Conservation (phyloP, 768 basidiomycete genomes). For the Nidula microcarpa region DNA sequence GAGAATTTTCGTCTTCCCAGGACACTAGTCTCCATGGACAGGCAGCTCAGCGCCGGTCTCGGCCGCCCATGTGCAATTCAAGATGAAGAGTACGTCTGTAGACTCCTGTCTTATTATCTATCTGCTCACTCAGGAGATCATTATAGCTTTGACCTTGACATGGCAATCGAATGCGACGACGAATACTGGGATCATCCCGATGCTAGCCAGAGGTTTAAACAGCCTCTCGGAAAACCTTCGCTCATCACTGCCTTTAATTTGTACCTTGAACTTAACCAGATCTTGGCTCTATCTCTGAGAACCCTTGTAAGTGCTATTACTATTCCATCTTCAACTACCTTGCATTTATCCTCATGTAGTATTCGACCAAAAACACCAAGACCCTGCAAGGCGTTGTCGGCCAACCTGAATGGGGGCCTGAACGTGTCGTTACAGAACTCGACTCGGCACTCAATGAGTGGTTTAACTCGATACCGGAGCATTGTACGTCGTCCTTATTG, state of each 20-base stretch:
- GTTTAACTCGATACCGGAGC: conserved; percentile 63
- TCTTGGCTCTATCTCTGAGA: conserved; percentile 59
- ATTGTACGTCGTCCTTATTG: conserved; percentile 31
- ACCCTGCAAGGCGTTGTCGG: conserved; percentile 60
- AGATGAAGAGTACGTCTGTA: conserved; percentile 63
- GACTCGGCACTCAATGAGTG: conserved; percentile 73
- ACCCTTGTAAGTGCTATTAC: conserved; percentile 49
- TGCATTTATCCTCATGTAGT: conserved; percentile 35
- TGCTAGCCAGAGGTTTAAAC: conserved; percentile 59
- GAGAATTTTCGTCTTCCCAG: conserved; percentile 19
- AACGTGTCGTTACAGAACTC: conserved; percentile 64
- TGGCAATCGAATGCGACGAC: conserved; percentile 63
- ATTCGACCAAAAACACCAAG: conserved; percentile 79
- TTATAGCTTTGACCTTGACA: conserved; percentile 69
- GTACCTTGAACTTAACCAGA: conserved; percentile 56
- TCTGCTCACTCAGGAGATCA: neutral
- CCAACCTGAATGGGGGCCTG: conserved; percentile 50
- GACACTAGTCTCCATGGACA: conserved; percentile 53
- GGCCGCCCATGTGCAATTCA: conserved; percentile 80
- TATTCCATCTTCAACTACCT: neutral
- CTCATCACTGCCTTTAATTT: conserved; percentile 52
- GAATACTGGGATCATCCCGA: conserved; percentile 72
- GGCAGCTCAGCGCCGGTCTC: conserved; percentile 46
- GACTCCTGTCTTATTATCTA: neutral
- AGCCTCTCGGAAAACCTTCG: conserved; percentile 63